Conservation (phyloP, 441 rosid species). For the Geranium incanum region DNA sequence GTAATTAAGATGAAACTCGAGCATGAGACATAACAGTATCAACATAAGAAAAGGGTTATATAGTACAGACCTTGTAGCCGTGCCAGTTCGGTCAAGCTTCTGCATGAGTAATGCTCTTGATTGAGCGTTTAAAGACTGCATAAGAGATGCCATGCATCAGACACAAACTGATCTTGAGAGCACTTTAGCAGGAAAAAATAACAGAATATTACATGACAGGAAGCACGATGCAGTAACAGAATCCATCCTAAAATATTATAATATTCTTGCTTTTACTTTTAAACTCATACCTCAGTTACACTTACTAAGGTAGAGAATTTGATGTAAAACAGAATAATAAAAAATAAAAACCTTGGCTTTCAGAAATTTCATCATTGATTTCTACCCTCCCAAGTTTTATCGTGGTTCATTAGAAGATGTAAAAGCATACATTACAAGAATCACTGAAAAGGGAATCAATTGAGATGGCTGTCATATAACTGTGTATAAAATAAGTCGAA, state of each 20-base stretch:
- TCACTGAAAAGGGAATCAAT: background rate
- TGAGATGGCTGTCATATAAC: too few species aligned
- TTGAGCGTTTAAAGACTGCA: conserved; percentile 82
- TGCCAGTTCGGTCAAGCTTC: conserved; percentile 86
- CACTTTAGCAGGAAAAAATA: background rate
- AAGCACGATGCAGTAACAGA: background rate
- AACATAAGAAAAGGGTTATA: background rate
- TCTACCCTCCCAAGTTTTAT: background rate
- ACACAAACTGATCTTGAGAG: background rate
- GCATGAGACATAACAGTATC: too few species aligned
- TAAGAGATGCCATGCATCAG: background rate
- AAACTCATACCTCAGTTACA: background rate
- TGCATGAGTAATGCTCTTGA: conserved; percentile 76
- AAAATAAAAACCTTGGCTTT: background rate
- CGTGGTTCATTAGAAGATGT: background rate
- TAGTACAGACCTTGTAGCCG: conserved; percentile 55
- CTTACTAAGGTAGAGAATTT: background rate
- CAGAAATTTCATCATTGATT: background rate
- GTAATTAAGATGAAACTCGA: background rate
- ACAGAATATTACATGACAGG: background rate
- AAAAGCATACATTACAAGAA: background rate
- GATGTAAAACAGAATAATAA: background rate
- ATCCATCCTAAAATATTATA: background rate
- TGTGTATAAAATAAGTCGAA: conserved; percentile 6
- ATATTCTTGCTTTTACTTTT: too few species aligned